Evolutionary conservation across 2,329 filamentous ascomycete genomes (phyloP).

Genomic region (Orbilia brochopaga): DNA sequence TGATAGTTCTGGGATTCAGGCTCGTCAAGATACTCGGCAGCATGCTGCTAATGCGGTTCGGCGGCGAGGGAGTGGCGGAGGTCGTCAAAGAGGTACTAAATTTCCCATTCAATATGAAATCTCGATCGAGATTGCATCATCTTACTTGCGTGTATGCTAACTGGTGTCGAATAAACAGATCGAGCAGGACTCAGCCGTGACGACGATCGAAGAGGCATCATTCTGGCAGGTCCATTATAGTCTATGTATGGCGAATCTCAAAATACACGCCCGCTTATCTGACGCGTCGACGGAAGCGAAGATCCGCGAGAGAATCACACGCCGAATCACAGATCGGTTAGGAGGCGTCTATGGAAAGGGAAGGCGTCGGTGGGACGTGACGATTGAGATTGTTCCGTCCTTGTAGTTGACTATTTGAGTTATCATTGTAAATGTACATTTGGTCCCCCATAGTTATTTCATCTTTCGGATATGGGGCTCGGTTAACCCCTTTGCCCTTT

Average conservation of each 20-base stretch:
- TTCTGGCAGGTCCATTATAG: constrained; percentile 99
- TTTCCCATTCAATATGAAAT: background rate
- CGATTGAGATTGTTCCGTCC: constrained; percentile 71
- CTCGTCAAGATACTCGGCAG: constrained; percentile 84
- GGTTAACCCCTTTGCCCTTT: too few species aligned
- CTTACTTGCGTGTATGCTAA: background rate
- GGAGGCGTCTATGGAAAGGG: constrained; percentile 86
- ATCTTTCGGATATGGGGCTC: too few species aligned
- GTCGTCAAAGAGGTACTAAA: constrained; percentile 49
- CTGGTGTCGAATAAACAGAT: constrained; percentile 64
- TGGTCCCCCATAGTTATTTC: background rate
- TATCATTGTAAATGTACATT: background rate
- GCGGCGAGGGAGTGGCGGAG: constrained; percentile 57
- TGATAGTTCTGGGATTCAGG: constrained; percentile 85
- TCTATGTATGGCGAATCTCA: constrained; percentile 92
- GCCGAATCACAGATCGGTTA: constrained; percentile 80
- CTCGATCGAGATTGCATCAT: background rate
- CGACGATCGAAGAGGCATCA: constrained; percentile 82
- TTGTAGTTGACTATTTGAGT: background rate
- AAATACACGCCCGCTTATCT: constrained; percentile 71
- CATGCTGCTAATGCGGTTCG: constrained; percentile 95
- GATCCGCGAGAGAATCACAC: constrained; percentile 75
- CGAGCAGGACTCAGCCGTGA: constrained; percentile 76
- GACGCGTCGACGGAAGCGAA: constrained; percentile 75
- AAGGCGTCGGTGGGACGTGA: constrained; percentile 88